These are phyloP conservation scores for Zygnema circumcarinatum DNA, from an alignment of 139 green algal species.

Conservation along the genomic window DNA sequence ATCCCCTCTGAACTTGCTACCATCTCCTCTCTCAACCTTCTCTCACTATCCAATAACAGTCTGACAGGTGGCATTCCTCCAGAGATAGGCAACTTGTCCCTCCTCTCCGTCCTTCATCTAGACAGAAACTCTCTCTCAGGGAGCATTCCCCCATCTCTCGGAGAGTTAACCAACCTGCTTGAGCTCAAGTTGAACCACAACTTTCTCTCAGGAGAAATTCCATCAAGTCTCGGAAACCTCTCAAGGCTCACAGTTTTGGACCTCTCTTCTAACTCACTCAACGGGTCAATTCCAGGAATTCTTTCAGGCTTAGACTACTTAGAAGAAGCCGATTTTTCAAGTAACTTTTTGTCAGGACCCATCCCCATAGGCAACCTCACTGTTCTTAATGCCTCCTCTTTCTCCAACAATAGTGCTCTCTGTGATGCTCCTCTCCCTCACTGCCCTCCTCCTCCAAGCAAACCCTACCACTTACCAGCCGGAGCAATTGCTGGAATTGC, in stretches of 20 bases:
- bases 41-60: neutral
- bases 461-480: neutral
- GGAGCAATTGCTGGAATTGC: neutral
- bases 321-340: neutral
- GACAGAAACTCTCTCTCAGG: neutral
- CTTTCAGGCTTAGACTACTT: neutral
- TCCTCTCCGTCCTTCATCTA: neutral
- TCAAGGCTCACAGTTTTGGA: neutral
- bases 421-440: neutral
- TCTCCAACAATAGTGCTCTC: neutral
- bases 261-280: neutral
- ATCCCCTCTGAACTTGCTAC: neutral
- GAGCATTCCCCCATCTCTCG: neutral
- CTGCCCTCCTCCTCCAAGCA: neutral
- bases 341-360: neutral
- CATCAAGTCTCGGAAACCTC: neutral
- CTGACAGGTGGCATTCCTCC: slow-evolving; percentile 7
- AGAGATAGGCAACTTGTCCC: neutral
- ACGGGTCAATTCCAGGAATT: neutral
- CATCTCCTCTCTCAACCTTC: neutral
- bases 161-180: neutral
- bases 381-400: neutral
- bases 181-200: neutral
- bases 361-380: neutral
- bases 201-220: slow-evolving; percentile 12